Conservation (phyloP, 1,284 basidiomycete species). For the Waitea zeae region DNA sequence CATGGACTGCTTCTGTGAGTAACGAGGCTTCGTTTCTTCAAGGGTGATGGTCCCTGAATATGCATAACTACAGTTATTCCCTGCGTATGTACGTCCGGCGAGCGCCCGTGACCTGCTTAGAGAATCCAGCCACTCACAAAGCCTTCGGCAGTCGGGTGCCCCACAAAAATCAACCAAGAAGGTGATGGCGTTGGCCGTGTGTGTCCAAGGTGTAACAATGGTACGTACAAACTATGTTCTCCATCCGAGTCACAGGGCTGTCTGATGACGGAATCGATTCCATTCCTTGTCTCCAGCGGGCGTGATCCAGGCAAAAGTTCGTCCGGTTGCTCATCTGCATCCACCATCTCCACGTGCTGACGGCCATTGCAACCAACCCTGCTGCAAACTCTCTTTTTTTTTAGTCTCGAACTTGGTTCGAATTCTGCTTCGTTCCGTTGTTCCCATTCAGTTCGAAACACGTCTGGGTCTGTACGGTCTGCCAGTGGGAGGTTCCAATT, state of each 20-base stretch:
- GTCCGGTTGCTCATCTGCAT: too few species aligned
- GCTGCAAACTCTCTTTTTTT: not conserved
- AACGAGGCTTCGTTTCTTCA: not conserved
- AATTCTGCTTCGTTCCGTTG: slow-evolving; percentile 31
- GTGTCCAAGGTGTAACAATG: slow-evolving; percentile 32
- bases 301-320: slow-evolving; percentile 21
- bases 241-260: too few species aligned
- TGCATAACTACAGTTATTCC: too few species aligned
- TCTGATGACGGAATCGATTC: too few species aligned
- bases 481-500: slow-evolving; percentile 26
- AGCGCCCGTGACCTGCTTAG: slow-evolving; percentile 21
- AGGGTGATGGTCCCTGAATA: not conserved
- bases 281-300: slow-evolving; percentile 22
- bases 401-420: slow-evolving; percentile 33
- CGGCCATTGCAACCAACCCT: not conserved
- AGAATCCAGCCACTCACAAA: slow-evolving; percentile 6
- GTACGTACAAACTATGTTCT: too few species aligned
- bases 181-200: slow-evolving; percentile 22
- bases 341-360: too few species aligned
- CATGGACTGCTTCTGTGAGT: slow-evolving; percentile 20
- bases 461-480: slow-evolving; percentile 35
- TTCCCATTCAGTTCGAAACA: slow-evolving; percentile 25
- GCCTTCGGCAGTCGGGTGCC: slow-evolving; percentile 25
- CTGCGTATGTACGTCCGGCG: slow-evolving; percentile 18
- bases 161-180: slow-evolving; percentile 24